Conservation (phyloP, 1,284 basidiomycete genomes). For the Cystobasidium slooffiae region DNA sequence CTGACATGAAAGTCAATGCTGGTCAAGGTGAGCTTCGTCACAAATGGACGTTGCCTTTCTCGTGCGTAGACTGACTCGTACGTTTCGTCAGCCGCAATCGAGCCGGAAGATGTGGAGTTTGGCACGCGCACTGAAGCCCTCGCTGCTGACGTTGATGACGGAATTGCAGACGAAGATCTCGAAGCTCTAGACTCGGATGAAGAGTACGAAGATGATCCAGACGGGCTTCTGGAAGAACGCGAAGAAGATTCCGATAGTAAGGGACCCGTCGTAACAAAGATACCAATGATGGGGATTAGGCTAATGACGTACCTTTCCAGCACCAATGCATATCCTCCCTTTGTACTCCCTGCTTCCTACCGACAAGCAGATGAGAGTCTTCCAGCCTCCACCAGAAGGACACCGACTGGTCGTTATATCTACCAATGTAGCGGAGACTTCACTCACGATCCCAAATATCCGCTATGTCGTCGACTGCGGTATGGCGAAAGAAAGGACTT, state of each 20-base stretch:
- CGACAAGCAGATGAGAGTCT: constrained; percentile 75
- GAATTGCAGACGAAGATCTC: constrained; percentile 60
- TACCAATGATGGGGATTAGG: not conserved
- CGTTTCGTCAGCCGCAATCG: constrained; percentile 63
- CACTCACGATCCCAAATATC: constrained; percentile 76
- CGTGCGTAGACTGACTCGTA: not conserved
- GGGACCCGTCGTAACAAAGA: not conserved
- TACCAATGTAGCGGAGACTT: constrained; percentile 79
- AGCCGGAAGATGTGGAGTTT: constrained; percentile 81
- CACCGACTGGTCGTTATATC: constrained; percentile 72
- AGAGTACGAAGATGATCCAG: constrained; percentile 54
- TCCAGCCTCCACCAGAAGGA: constrained; percentile 67
- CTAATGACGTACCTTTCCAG: constrained; percentile 55
- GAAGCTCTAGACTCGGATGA: constrained; percentile 50
- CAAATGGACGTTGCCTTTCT: not conserved
- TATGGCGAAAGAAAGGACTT: constrained; percentile 76
- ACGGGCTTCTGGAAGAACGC: constrained; percentile 44
- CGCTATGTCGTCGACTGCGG: constrained; percentile 76
- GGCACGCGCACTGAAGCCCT: constrained; percentile 61
- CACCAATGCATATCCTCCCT: constrained; percentile 72
- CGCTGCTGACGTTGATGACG: constrained; percentile 67
- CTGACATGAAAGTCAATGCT: not conserved
- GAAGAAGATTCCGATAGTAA: constrained; percentile 59
- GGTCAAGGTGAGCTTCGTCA: not conserved
- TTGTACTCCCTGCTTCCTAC: constrained; percentile 73